phyloP scores from a whole-genome alignment of 441 rosid species.

The Pelargonium myrrhifolium region DNA sequence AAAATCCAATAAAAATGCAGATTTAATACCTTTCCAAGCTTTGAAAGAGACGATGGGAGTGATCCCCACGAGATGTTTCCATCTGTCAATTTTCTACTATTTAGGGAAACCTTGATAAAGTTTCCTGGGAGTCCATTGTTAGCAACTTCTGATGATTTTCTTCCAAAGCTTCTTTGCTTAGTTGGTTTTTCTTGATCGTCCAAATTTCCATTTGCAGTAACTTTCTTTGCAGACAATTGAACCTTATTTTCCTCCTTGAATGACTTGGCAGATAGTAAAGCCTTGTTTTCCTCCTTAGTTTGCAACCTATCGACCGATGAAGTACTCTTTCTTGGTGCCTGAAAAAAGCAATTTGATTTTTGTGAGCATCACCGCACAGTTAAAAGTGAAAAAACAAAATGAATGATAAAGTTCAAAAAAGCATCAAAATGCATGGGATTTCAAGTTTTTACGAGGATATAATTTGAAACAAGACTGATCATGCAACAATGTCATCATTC shows the following conservation, averaged over 20 bases:
- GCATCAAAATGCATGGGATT: too few species aligned
- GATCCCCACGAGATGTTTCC: slow-evolving; percentile 65
- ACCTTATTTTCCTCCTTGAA: slow-evolving; percentile 49
- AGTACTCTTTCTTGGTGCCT: slow-evolving; percentile 72
- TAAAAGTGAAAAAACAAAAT: too few species aligned
- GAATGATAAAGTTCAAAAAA: too few species aligned
- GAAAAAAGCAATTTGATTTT: slow-evolving; percentile 22
- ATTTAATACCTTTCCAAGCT: slow-evolving; percentile 70
- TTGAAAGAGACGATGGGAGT: slow-evolving; percentile 75
- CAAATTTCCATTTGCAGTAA: slow-evolving; percentile 32
- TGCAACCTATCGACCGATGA: slow-evolving; percentile 51
- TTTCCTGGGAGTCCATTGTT: slow-evolving; percentile 54
- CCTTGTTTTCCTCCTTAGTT: slow-evolving; percentile 52
- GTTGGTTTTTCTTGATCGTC: slow-evolving; percentile 48
- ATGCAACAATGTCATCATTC: too few species aligned
- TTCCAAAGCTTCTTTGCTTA: slow-evolving; percentile 39
- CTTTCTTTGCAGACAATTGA: slow-evolving; percentile 43
- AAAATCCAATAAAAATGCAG: too few species aligned
- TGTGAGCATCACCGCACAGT: too few species aligned
- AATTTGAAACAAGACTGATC: too few species aligned
- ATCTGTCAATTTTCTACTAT: slow-evolving; percentile 52
- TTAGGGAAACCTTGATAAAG: slow-evolving; percentile 63
- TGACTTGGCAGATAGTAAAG: slow-evolving; percentile 35
- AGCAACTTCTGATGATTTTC: slow-evolving; percentile 38
- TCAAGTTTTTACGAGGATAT: too few species aligned